Evolutionary conservation across 441 rosid genomes (phyloP).

Genomic region (Arabidopsis lyrata): DNA sequence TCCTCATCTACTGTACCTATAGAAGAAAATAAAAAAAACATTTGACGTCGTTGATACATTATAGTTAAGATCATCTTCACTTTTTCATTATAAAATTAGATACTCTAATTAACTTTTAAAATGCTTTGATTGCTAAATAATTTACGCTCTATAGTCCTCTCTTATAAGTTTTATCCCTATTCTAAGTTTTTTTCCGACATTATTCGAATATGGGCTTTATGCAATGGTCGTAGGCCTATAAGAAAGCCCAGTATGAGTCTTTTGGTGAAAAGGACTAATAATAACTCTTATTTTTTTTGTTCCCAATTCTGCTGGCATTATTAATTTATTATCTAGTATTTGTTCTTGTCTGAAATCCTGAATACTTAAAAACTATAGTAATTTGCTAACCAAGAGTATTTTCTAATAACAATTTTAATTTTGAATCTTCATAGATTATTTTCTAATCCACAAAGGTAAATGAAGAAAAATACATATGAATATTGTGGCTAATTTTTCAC

Average conservation of each 20-base stretch:
- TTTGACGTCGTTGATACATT: background rate
- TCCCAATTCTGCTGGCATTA: too few relatives aligned
- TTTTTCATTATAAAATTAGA: background rate
- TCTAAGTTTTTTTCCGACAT: too few relatives aligned
- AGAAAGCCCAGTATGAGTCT: slow-evolving; percentile 20
- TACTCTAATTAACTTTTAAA: background rate
- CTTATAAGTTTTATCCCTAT: background rate
- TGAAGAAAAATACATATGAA: too few relatives aligned
- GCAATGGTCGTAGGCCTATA: background rate
- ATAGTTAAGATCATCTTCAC: background rate
- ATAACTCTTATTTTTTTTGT: background rate
- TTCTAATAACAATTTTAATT: too few relatives aligned
- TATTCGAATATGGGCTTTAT: background rate
- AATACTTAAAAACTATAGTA: too few relatives aligned
- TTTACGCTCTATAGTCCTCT: background rate
- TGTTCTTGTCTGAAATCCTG: too few relatives aligned
- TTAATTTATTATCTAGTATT: too few relatives aligned
- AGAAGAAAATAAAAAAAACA: background rate
- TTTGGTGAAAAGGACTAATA: too few relatives aligned
- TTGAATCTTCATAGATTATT: too few relatives aligned
- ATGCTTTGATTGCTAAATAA: background rate
- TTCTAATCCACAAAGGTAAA: too few relatives aligned
- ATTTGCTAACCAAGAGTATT: too few relatives aligned
- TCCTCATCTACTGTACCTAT: background rate
- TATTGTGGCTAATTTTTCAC: background rate